Base-by-base conservation (phyloP, 495 filamentous ascomycete species). In the Hypoxylon rickii region DNA sequence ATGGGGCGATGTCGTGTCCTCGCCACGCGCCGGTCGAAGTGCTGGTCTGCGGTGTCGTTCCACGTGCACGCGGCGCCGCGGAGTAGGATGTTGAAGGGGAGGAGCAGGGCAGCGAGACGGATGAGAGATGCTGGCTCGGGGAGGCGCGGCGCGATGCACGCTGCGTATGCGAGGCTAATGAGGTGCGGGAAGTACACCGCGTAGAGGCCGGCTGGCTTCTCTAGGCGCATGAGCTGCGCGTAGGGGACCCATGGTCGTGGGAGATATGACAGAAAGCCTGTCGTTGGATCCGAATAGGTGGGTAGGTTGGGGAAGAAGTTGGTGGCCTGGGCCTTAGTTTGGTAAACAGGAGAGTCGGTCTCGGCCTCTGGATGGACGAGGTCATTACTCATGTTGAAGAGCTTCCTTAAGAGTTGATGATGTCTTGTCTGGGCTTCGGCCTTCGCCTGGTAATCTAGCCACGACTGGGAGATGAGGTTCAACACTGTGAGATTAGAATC, bases 1-100 rank as follows among this genome's bases (percentile, higher is more conserved):
- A 82, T 68, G 1, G 77, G 78, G 2, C 78, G 70, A 32, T 66
- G 51, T 1, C 64, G 58, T 17, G 63, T 69, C 0, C 78, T 71
- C 3, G 34, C 59, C 0, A 81, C 74, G 6, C 65, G 63, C 2
- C 69, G 55, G 51, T 82, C 79, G 38, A 70, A 74, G 7, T 72
- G 65, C 8, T 55, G 57, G 48, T 82, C 77, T 0, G 76, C 20
- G 17, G 43, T 73, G 49, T 81, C 77, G 51, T 82, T 81, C 73
- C 75, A 79, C 47, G 52, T 46, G 24, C 66, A 69, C 0, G 39
- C 31, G 5, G 48, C 55, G 10, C 59, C 59, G 4, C 76, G 73
- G 13, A 75, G 34, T 34, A 77, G 39, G 50, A 72, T 47, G 29
- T 46, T 58, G 21, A 50, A 55, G 2, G 36, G 48, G 18, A 66